A percentile compares a stretch with the other conserved stretches of the same genome.
Evolutionary conservation across 1,284 basidiomycete species (phyloP).

Genomic region (Sporisorium sorghi): DNA sequence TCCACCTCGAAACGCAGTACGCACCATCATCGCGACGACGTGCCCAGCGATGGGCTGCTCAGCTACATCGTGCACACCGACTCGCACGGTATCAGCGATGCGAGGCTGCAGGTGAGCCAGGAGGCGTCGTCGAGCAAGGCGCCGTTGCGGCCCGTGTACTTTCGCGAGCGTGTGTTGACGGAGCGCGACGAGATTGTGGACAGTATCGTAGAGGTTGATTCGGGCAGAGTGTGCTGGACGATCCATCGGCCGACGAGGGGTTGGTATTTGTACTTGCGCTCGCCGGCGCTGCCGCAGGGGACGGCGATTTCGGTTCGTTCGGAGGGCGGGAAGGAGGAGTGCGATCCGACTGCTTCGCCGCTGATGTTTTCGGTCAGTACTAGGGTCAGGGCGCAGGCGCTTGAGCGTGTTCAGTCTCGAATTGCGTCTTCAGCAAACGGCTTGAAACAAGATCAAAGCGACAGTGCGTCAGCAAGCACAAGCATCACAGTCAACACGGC

Average conservation of each 20-base stretch:
- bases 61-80: slow-evolving; percentile 45
- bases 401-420: slow-evolving; percentile 6
- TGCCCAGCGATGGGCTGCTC: slow-evolving; percentile 3
- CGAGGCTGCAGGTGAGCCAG: slow-evolving; percentile 45
- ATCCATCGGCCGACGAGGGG: slow-evolving; percentile 58
- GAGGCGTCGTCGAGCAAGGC: slow-evolving; percentile 29
- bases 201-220: slow-evolving; percentile 45
- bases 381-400: slow-evolving; percentile 9
- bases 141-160: slow-evolving; percentile 45
- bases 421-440: background rate
- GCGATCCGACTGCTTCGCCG: slow-evolving; percentile 40
- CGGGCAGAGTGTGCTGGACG: slow-evolving; percentile 50
- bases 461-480: background rate
- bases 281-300: slow-evolving; percentile 48
- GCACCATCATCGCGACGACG: background rate
- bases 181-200: slow-evolving; percentile 61
- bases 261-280: slow-evolving; percentile 59
- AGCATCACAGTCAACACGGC: background rate
- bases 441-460: background rate
- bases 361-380: slow-evolving; percentile 51
- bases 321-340: slow-evolving; percentile 10
- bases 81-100: slow-evolving; percentile 31
- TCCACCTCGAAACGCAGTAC: background rate
- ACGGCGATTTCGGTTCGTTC: slow-evolving; percentile 52
- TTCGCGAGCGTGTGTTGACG: slow-evolving; percentile 47